Evolutionary conservation across 2,329 filamentous ascomycete genomes (phyloP).

Genomic region (Colletotrichum karsti): DNA sequence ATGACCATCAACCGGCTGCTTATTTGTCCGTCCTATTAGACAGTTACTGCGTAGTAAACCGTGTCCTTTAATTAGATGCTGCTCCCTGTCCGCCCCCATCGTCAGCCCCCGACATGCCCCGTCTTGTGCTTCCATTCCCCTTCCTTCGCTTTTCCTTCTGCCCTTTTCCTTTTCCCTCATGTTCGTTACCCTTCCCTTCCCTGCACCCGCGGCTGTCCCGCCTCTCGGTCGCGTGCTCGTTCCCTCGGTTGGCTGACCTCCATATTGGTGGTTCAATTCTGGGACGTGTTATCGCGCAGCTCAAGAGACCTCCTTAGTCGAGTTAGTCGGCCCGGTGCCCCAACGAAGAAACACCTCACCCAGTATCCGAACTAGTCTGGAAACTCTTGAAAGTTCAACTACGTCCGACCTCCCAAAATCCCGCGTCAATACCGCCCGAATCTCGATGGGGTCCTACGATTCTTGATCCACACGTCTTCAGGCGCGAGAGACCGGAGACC

Average conservation of each 20-base stretch:
- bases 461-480: conserved; percentile 5
- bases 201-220: neutral
- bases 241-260: neutral
- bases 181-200: neutral
- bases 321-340: conserved; percentile 11
- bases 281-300: conserved; percentile 2
- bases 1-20: conserved; percentile 11
- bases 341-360: neutral
- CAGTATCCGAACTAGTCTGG: neutral
- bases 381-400: neutral
- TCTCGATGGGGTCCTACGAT: neutral
- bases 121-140: neutral
- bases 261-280: neutral
- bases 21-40: conserved; percentile 26
- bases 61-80: conserved; percentile 6
- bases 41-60: too few relatives aligned
- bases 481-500: neutral
- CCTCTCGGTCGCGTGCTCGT: conserved; percentile 10
- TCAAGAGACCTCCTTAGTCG: conserved; percentile 17
- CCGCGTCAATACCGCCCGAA: conserved; percentile 15
- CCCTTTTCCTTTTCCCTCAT: neutral
- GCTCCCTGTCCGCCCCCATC: conserved; percentile 11
- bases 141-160: neutral
- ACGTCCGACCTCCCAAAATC: neutral
- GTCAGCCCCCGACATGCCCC: neutral